Evolutionary conservation across 1,139 yeast species (phyloP), one percentile per base, ranked within the genome.

Genomic region (Blastobotrys serpentis): DNA sequence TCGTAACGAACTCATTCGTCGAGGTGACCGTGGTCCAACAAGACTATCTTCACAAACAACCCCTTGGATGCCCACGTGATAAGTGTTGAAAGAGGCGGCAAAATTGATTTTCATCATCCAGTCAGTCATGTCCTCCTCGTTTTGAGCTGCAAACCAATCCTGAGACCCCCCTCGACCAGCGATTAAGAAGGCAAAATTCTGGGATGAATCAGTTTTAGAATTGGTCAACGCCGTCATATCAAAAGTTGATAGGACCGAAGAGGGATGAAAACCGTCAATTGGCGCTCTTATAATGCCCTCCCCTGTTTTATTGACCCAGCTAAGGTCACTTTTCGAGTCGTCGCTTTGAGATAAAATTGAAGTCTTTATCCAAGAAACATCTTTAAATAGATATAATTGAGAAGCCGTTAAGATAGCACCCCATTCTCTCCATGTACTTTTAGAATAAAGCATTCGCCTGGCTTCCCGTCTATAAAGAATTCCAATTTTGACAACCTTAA

Each of bases 71-170:
- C 62, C 61, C n/a, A 57, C 52, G 33, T 64, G 65, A 52, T 78
- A 72, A 2, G 76, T 71, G 40, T 74, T 75, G 43, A 78, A 64
- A 0, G 84, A 74, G 1, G 83, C 77, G 10, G 80, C 68, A 53
- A 74, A 72, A 55, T 82, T 82, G 55, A 82, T 77, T 11, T 76
- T 66, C 37, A 69, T 69, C 43, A 81, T 71, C 88, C 88, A 82
- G 26, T 76, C 75, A 14, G 65, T 60, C 63, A 75, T 66, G 42
- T 79, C 84, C 1, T 50, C 60, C 22, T 60, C 64, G 2, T 56
- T 52, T 4, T 53, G 53, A 1, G 70, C 69, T 6, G 67, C 64
- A 50, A 68, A 64, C 65, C 68, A 68, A 40, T 70, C 72, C 42
- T 62, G 66, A 5, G 63, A 53, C 2, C 69, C 69, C 3, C 67